Evolutionary conservation across 2,329 filamentous ascomycete genomes (phyloP), one percentile per base, ranked within the genome.

Genomic region (Microdochium bolleyi): DNA sequence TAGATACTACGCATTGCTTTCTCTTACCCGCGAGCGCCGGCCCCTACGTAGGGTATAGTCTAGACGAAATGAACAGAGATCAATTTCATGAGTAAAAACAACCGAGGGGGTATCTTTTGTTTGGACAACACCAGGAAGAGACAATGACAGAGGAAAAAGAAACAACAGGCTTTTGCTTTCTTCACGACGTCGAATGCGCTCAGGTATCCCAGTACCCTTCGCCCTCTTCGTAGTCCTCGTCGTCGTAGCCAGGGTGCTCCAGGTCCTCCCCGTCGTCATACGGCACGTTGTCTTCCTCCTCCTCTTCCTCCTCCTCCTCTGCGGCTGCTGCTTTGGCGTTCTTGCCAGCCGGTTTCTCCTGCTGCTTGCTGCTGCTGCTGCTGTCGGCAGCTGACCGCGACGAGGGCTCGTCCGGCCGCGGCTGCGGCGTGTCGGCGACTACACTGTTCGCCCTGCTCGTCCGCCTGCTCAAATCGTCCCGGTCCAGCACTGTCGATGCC

Each of bases 401-500:
- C 9, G 14, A 19, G 16, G 21, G 7, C 9, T 21, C 41, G 19
- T 46, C 41, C 41, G 41, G 41, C 41, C 37, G 5, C 4, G 13
- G 37, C 30, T 41, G 10, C 41, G 41, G 41, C 16, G 41, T 46
- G 19, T 19, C 21, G 7, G 16, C 41, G 21, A 46, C 41, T 4
- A 22, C 41, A 55, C 70, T 71, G 8, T 61, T 63, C 2, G 65
- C 64, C 5, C 63, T 63, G 53, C 68, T 72, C 46, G 64, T 62
- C 48, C 60, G 60, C n/a, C 59, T 61, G 51, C 68, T 71, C 3
- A 65, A 62, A 14, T 61, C 64, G 50, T 71, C 70, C 53, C 76
- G 80, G 37, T 73, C 78, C 53, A 64, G 58, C 34, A 64, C 67
- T 3, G 41, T 46, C 9, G 68, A 70, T 0, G 73, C 73, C 13